Base-by-base conservation (phyloP, 495 filamentous ascomycete species). In the Aspergillus incahuasiensis region DNA sequence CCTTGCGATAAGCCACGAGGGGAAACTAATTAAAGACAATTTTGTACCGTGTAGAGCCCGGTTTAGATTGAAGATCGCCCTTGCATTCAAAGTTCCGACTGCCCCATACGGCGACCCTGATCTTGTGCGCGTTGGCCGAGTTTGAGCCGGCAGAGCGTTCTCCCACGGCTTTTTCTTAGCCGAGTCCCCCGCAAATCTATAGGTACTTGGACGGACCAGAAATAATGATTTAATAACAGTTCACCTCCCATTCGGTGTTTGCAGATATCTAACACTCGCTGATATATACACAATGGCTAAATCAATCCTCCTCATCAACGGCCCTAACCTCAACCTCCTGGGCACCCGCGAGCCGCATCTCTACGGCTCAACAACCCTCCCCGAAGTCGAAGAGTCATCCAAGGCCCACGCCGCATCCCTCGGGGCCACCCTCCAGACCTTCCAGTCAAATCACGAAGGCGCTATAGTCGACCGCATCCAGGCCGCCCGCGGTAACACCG, bases 271-370 rank as follows among this genome's bases (percentile, higher is more conserved):
- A 46, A 1, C 1, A 24, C 38, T 48, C 68, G 58, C 12, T 35
- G 32, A 2, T 35, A 35, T 11, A 2, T 12, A 11, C 32, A 12
- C 32, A 60, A 71, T 71, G 71, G 63, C 45, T 22, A 78, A 78
- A 65, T 79, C 74, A 45, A 82, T 90, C 69, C 85, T 90, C 72
- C 81, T 89, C 53, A 81, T 90, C 74, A 89, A 89, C 70, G 86
- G 86, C 30, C 85, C 85, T n/a, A 89, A 90, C 71, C 83, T 90
- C 65, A 90, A 88, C 74, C 85, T 90, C 60, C 80, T 89, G 48
- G 86, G 85, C 30, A 86, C 82, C 45, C 79, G 87, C 19, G 86
- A 90, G 65, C 87, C 86, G 12, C 72, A 83, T 57, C 79, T 89
- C 63, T 87, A 88, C 73, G 86, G 86, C 63, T 70, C 66, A 57